Percentiles rank a stretch among this genome's conserved stretches.
phyloP scores from a whole-genome alignment of 768 basidiomycete species.

The Lactifluus subvellereus region DNA sequence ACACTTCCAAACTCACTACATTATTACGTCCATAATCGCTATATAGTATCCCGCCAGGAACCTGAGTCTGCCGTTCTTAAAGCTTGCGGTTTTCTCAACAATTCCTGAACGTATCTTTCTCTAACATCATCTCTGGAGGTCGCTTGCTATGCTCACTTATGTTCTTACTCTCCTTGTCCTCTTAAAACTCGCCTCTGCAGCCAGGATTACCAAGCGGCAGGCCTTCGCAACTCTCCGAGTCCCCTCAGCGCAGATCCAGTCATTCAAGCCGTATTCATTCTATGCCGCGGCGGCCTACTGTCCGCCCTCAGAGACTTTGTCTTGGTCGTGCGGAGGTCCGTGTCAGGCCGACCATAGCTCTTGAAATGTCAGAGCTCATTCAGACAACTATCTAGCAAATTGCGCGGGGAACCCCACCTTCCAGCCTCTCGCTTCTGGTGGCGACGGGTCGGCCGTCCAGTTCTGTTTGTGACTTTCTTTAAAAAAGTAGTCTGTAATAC shows the following conservation, averaged over 20 bases:
- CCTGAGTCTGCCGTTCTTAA: no score
- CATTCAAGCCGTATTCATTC: slow-evolving; percentile 44
- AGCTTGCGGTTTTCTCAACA: no score
- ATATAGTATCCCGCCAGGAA: no score
- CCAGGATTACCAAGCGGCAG: not conserved
- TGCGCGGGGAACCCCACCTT: slow-evolving; percentile 45
- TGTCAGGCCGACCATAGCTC: not conserved
- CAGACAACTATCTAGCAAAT: slow-evolving; percentile 31
- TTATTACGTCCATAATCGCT: no score
- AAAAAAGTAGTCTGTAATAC: slow-evolving; percentile 22
- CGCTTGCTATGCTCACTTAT: not conserved
- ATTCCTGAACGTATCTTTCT: no score
- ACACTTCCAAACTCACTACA: no score
- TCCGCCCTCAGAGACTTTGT: slow-evolving; percentile 35
- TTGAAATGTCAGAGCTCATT: not conserved
- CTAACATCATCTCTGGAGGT: no score
- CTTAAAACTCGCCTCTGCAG: not conserved
- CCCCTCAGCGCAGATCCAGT: slow-evolving; percentile 32
- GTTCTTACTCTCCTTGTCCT: not conserved
- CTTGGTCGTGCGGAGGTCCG: slow-evolving; percentile 50
- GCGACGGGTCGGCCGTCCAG: slow-evolving; percentile 1
- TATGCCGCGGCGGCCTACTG: slow-evolving; percentile 53
- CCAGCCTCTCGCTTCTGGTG: slow-evolving; percentile 39
- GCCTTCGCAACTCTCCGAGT: not conserved
- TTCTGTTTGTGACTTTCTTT: slow-evolving; percentile 9